Conservation (phyloP, 2,329 filamentous ascomycete species). For the Ophiosphaerella narmari region DNA sequence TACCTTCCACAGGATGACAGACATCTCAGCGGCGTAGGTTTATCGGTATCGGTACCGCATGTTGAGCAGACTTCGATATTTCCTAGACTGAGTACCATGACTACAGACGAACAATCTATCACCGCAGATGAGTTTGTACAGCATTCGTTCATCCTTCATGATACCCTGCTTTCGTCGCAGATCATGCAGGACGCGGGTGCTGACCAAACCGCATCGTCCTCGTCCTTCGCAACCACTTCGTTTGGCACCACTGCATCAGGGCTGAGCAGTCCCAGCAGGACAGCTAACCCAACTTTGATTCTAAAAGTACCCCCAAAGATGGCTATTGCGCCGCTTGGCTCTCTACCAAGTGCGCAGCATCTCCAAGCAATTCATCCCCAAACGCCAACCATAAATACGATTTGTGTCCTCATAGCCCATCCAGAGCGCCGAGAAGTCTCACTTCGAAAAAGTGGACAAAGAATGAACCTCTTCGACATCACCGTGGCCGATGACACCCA, state of each 20-base stretch:
- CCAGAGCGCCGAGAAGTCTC: conserved; percentile 69
- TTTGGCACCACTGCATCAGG: conserved; percentile 41
- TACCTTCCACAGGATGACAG: conserved; percentile 22
- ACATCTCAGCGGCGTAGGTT: conserved; percentile 1
- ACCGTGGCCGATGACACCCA: conserved; percentile 80
- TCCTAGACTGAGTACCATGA: conserved; percentile 23
- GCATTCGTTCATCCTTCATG: conserved; percentile 74
- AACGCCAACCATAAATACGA: conserved; percentile 79
- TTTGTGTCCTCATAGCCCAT: conserved; percentile 79
- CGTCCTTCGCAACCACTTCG: conserved; percentile 43
- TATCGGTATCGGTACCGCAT: conserved; percentile 24
- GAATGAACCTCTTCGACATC: conserved; percentile 46
- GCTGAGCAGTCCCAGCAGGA: conserved; percentile 27
- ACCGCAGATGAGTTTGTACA: conserved; percentile 65
- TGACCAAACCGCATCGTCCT: conserved; percentile 39
- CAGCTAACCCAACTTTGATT: conserved; percentile 5
- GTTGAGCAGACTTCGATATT: conserved; percentile 12
- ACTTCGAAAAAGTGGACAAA: conserved; percentile 66
- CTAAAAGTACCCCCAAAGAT: conserved; percentile 25
- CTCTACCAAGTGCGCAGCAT: conserved; percentile 70
- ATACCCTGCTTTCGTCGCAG: conserved; percentile 68
- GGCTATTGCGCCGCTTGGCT: conserved; percentile 66
- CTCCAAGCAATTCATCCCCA: conserved; percentile 73
- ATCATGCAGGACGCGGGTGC: conserved; percentile 22
- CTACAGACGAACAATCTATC: conserved; percentile 17